phyloP scores from a whole-genome alignment of 768 basidiomycete genomes.

The Trametes sanguinea region DNA sequence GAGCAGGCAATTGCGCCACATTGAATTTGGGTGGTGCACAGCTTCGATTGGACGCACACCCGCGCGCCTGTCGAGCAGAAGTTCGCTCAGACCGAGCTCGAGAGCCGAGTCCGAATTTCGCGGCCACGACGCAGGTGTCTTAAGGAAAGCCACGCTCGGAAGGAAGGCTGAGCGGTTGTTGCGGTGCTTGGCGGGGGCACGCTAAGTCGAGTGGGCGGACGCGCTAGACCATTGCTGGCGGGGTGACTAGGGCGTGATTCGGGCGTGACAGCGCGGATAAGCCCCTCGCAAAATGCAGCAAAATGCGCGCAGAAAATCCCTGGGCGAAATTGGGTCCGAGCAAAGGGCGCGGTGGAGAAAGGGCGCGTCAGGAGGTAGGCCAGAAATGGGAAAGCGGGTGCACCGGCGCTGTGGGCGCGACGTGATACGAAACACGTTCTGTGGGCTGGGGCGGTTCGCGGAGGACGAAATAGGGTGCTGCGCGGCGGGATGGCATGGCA shows the following conservation, averaged over 20 bases:
- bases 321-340: not conserved
- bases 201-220: not conserved
- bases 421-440: slow-evolving; percentile 12
- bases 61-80: not conserved
- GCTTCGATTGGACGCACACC: not conserved
- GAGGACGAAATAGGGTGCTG: slow-evolving; percentile 9
- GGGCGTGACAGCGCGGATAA: slow-evolving; percentile 16
- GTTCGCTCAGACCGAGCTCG: no score
- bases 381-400: slow-evolving; percentile 6
- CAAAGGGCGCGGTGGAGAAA: slow-evolving; percentile 1
- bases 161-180: not conserved
- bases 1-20: slow-evolving; percentile 8
- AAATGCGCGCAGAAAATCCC: slow-evolving; percentile 2
- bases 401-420: not conserved
- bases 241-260: slow-evolving; percentile 15
- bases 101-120: not conserved
- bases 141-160: not conserved
- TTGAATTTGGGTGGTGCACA: slow-evolving; percentile 11
- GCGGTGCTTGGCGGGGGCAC: not conserved
- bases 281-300: not conserved
- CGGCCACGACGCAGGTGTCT: not conserved
- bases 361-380: slow-evolving; percentile 12
- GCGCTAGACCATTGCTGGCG: slow-evolving; percentile 14
- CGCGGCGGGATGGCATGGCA: not conserved
- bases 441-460: slow-evolving; percentile 16